These are phyloP conservation scores for Rheum nobile DNA, from an alignment of 148 eudicot species.

Conservation along the genomic window DNA sequence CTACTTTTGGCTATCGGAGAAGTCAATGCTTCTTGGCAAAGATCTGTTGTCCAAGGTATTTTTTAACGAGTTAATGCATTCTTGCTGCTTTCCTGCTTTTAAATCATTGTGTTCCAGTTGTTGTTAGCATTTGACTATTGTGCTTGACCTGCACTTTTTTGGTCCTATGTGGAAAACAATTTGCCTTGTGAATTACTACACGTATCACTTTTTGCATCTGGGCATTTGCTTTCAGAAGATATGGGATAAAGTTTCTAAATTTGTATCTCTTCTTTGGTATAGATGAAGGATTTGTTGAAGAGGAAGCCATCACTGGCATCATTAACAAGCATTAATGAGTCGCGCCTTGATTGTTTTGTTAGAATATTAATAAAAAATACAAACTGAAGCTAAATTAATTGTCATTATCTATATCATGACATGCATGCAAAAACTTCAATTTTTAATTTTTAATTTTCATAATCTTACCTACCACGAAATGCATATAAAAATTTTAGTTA, in stretches of 20 bases:
- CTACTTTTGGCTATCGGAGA: slow-evolving; percentile 91
- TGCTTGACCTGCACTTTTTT: too few species aligned
- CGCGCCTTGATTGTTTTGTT: slow-evolving; percentile 74
- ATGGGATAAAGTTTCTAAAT: not conserved
- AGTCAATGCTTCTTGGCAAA: slow-evolving; percentile 54
- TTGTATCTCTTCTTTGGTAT: slow-evolving; percentile 7
- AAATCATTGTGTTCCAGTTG: too few species aligned
- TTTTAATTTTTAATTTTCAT: too few species aligned
- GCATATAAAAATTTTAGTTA: too few species aligned
- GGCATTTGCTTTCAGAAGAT: not conserved
- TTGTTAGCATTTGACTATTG: not conserved
- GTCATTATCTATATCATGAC: too few species aligned
- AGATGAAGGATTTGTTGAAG: slow-evolving; percentile 75
- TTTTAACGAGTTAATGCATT: not conserved
- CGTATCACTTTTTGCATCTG: not conserved
- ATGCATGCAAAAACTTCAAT: too few species aligned
- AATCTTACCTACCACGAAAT: too few species aligned
- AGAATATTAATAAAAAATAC: too few species aligned
- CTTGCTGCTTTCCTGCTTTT: not conserved
- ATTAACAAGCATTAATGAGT: slow-evolving; percentile 72
- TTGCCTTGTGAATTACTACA: not conserved
- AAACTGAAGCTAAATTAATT: too few species aligned
- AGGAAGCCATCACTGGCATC: slow-evolving; percentile 69
- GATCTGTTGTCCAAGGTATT: slow-evolving; percentile 79
- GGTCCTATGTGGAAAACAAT: not conserved